Percentiles rank a stretch among this genome's conserved stretches.
Conservation (phyloP, 2,329 filamentous ascomycete species). For the Fusarium equiseti region DNA sequence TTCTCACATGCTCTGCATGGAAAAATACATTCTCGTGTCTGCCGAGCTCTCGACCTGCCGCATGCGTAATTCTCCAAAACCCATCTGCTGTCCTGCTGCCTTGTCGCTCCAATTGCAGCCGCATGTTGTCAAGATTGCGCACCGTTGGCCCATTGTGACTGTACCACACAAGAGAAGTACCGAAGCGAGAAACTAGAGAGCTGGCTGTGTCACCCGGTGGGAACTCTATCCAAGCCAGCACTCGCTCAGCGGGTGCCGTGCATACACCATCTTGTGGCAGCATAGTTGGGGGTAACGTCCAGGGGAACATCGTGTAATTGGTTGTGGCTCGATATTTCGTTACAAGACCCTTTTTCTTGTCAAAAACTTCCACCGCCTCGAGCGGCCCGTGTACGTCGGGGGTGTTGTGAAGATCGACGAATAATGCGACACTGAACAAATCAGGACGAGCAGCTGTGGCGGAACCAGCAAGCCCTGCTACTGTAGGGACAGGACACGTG, state of each 20-base stretch:
- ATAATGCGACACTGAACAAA: conserved; percentile 87
- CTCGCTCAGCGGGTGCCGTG: conserved; percentile 74
- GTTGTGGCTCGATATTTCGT: conserved; percentile 65
- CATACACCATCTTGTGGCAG: conserved; percentile 84
- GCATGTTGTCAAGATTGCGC: conserved; percentile 66
- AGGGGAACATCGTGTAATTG: conserved; percentile 90
- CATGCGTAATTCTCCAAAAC: conserved; percentile 79
- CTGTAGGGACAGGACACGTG: conserved; percentile 74
- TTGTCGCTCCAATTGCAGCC: conserved; percentile 75
- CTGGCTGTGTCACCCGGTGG: conserved; percentile 59
- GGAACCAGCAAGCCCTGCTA: conserved; percentile 76
- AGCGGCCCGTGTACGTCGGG: conserved; percentile 69
- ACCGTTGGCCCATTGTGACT: conserved; percentile 59
- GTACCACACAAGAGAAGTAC: conserved; percentile 52
- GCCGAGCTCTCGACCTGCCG: conserved; percentile 84
- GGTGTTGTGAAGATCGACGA: conserved; percentile 84
- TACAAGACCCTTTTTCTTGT: conserved; percentile 60
- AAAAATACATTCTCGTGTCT: conserved; percentile 90
- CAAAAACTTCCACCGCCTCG: conserved; percentile 56
- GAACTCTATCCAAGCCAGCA: conserved; percentile 77
- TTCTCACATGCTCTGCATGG: conserved; percentile 78
- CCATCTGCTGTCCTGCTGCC: conserved; percentile 56
- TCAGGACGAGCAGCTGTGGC: conserved; percentile 82
- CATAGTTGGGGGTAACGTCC: conserved; percentile 84
- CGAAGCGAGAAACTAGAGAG: conserved; percentile 51